These are phyloP conservation scores for Tricholoma sp. DNA, from an alignment of 768 basidiomycete genomes.

Conservation along the genomic window DNA sequence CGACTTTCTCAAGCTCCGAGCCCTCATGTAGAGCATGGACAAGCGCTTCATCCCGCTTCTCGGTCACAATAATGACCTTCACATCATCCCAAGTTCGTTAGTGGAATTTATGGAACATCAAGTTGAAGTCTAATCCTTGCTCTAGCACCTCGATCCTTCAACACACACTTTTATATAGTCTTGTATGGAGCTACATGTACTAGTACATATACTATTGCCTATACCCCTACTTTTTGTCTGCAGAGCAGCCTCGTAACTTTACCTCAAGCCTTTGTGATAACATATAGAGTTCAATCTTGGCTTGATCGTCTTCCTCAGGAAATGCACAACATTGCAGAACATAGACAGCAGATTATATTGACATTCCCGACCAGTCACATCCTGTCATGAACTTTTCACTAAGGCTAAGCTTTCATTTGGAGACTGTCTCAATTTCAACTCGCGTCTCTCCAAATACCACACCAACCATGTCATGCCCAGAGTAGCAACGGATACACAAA, in stretches of 20 bases:
- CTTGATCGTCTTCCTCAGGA: not conserved
- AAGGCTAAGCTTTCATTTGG: not conserved
- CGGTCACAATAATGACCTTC: not conserved
- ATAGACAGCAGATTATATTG: too few species aligned
- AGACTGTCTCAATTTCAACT: conserved; percentile 12
- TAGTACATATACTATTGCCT: not conserved
- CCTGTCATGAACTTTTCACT: not conserved
- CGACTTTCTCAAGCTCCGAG: not conserved
- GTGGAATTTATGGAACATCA: not conserved
- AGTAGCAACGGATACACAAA: conserved; percentile 53
- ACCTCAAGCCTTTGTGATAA: not conserved
- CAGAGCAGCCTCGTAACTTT: not conserved
- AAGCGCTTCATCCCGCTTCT: not conserved
- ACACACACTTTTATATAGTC: not conserved
- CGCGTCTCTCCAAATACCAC: conserved; percentile 45
- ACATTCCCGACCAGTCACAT: not conserved
- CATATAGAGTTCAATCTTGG: not conserved
- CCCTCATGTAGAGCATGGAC: not conserved
- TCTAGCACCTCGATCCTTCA: not conserved
- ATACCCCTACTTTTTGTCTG: not conserved
- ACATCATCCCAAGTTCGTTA: not conserved
- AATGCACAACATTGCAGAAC: not conserved
- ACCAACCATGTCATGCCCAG: conserved; percentile 50
- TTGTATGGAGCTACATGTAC: too few species aligned
- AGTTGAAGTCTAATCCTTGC: not conserved